phyloP scores from a whole-genome alignment of 306 rosid species.

The Cucumis melo region DNA sequence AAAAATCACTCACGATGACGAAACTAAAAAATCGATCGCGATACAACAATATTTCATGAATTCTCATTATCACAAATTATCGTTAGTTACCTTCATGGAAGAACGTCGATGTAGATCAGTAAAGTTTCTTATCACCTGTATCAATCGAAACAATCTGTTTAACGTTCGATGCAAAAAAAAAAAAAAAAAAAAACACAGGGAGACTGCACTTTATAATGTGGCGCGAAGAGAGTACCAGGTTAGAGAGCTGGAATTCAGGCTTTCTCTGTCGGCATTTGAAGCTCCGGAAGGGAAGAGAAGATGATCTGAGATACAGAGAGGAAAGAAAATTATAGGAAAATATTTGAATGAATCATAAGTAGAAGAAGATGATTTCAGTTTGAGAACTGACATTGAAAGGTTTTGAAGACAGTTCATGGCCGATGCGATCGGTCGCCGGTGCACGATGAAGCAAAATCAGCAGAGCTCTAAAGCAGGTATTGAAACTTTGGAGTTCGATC shows the following conservation, averaged over 20 bases:
- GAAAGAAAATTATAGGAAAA: not conserved
- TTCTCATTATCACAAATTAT: not conserved
- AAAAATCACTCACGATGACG: not conserved
- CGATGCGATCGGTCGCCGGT: not conserved
- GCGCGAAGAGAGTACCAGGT: constrained; percentile 27
- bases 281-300: constrained; percentile 29
- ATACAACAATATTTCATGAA: not conserved
- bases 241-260: constrained; percentile 8
- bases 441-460: not conserved
- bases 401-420: constrained; percentile 60
- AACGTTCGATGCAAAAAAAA: not conserved
- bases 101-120: constrained; percentile 32
- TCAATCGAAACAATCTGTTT: not conserved
- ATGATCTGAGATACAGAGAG: constrained; percentile 33
- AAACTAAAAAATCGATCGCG: not conserved
- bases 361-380: not conserved
- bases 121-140: constrained; percentile 29
- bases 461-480: not conserved
- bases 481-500: not conserved
- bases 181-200: not conserved
- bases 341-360: not conserved
- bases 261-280: constrained; percentile 23
- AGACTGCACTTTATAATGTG: not conserved
- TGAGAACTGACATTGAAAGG: constrained; percentile 33
- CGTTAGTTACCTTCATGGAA: constrained; percentile 41